Percentiles rank a stretch among this genome's conserved stretches.
These are phyloP conservation scores for Cystobasidium slooffiae DNA, from an alignment of 1,284 basidiomycete genomes.

Conservation along the genomic window DNA sequence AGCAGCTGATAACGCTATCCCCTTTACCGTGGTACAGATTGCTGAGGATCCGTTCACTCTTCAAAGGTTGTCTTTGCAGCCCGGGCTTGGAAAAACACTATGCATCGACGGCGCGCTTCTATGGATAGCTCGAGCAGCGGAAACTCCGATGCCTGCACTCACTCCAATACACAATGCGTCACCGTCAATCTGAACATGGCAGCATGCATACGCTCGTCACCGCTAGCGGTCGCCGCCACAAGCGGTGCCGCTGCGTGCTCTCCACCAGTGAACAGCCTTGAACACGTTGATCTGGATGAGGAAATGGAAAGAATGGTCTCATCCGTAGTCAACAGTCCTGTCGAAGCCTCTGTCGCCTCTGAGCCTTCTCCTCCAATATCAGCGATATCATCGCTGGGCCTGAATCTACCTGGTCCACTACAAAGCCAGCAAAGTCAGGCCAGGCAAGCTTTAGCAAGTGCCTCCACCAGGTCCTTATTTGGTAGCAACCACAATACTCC, in stretches of 20 bases:
- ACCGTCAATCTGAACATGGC: neutral
- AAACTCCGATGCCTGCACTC: no score
- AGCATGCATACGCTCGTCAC: constrained; percentile 3
- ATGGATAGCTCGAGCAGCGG: no score
- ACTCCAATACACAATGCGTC: no score
- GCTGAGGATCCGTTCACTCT: no score
- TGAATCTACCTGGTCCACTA: constrained; percentile 8
- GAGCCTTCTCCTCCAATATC: neutral
- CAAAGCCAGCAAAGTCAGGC: constrained; percentile 7
- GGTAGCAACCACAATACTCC: constrained; percentile 2
- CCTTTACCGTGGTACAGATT: no score
- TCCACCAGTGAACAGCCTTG: neutral
- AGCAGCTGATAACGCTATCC: no score
- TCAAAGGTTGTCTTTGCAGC: no score
- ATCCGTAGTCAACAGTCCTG: constrained; percentile 37
- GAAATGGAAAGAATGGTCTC: constrained; percentile 42
- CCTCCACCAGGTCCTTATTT: neutral
- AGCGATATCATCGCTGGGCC: neutral
- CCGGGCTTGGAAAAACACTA: no score
- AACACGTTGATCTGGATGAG: constrained; percentile 28
- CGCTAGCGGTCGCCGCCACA: constrained; percentile 3
- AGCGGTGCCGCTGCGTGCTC: neutral
- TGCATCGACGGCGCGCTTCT: no score
- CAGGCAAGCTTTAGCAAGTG: neutral
- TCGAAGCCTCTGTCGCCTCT: neutral